A percentile compares a stretch with the other conserved stretches of the same genome.
Conservation (phyloP, 192 early-diverging fungal species). For the Cetraspora pellucida region DNA sequence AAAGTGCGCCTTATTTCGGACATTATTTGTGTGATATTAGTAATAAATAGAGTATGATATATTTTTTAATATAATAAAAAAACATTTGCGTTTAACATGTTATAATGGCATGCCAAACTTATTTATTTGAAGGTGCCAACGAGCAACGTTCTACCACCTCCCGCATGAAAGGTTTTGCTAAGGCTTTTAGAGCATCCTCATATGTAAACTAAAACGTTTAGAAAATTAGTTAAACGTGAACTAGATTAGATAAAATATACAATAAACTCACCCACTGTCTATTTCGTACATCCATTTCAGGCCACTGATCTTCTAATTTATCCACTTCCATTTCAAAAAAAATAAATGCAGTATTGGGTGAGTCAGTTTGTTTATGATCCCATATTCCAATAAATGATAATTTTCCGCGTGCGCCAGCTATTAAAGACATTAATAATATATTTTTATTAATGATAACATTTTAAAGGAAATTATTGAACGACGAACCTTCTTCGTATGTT, state of each 20-base stretch:
- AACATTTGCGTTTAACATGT: too few species aligned
- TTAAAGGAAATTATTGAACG: neutral
- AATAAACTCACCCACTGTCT: constrained; percentile 50
- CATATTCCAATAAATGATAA: constrained; percentile 55
- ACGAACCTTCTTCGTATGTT: constrained; percentile 64
- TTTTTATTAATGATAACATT: neutral
- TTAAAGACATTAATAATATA: neutral
- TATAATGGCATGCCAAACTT: neutral
- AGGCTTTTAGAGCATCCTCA: constrained; percentile 41
- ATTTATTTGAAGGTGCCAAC: constrained; percentile 18
- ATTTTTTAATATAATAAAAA: too few species aligned
- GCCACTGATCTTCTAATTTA: constrained; percentile 54
- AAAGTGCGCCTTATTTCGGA: too few species aligned
- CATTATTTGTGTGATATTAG: too few species aligned
- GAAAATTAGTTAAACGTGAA: neutral
- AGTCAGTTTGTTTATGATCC: constrained; percentile 45
- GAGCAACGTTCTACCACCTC: constrained; percentile 46
- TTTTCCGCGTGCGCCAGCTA: constrained; percentile 58
- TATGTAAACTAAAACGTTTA: constrained; percentile 42
- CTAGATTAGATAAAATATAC: neutral
- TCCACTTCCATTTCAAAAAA: constrained; percentile 63
- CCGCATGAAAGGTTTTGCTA: constrained; percentile 49
- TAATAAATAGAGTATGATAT: too few species aligned
- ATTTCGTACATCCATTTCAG: constrained; percentile 53
- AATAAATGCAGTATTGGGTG: constrained; percentile 45